These are phyloP conservation scores for Aspergillus heteromorphus DNA, from an alignment of 495 filamentous ascomycete species.

Conservation along the genomic window DNA sequence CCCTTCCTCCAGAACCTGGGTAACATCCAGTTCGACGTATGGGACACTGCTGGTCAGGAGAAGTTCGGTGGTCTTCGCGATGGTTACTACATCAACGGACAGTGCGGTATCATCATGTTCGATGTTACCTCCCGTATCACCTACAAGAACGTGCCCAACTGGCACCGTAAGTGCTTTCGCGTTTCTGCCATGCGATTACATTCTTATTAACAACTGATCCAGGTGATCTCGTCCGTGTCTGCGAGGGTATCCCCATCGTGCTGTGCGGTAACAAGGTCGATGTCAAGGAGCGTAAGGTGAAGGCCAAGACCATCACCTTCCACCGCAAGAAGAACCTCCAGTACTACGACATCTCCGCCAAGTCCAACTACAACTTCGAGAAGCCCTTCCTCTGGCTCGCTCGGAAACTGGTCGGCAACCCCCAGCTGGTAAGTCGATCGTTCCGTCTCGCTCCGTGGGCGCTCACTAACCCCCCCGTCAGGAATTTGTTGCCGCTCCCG, in stretches of 20 bases:
- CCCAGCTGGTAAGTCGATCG: conserved; percentile 64
- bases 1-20: conserved; percentile 71
- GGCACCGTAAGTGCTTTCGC: conserved; percentile 80
- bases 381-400: conserved; percentile 99
- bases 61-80: conserved; percentile 99
- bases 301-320: conserved; percentile 99
- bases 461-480: too few species aligned
- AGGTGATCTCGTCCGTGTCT: conserved; percentile 99
- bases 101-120: conserved; percentile 99
- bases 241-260: conserved; percentile 99
- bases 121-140: conserved; percentile 99
- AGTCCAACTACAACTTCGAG: conserved; percentile 99
- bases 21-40: conserved; percentile 97
- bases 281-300: conserved; percentile 99
- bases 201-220: conserved; percentile 9
- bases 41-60: conserved; percentile 99
- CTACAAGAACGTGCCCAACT: conserved; percentile 99
- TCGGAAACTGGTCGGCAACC: conserved; percentile 95
- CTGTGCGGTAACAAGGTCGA: conserved; percentile 99
- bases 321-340: conserved; percentile 99
- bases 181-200: background rate
- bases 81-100: conserved; percentile 99
- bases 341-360: conserved; percentile 99
- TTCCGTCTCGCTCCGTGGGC: too few species aligned
- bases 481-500: conserved; percentile 96